These are phyloP conservation scores for Ziziphus jujuba DNA, from an alignment of 306 rosid species.

Conservation along the genomic window DNA sequence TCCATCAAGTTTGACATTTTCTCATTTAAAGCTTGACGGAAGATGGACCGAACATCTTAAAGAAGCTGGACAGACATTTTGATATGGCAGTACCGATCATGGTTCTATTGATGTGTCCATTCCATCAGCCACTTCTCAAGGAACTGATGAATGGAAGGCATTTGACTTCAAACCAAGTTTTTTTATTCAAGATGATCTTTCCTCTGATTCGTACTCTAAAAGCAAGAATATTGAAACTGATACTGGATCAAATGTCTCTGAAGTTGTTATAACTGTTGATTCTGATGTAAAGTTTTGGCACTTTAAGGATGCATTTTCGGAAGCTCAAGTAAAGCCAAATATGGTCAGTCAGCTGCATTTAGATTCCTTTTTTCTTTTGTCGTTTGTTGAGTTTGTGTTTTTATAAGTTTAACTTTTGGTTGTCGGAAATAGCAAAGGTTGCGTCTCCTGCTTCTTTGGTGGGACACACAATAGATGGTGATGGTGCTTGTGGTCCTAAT, in stretches of 20 bases:
- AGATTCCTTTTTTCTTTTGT: constrained; percentile 9
- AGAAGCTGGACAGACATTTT: constrained; percentile 25
- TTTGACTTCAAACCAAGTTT: constrained; percentile 51
- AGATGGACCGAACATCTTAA: constrained; percentile 28
- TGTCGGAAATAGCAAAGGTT: constrained; percentile 50
- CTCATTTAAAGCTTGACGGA: constrained; percentile 42
- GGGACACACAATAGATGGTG: constrained; percentile 24
- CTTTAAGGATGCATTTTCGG: constrained; percentile 43
- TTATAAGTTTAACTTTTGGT: constrained; percentile 25
- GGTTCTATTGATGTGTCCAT: constrained; percentile 30
- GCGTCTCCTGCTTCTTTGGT: constrained; percentile 31
- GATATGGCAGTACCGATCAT: too few species aligned
- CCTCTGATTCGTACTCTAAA: constrained; percentile 22
- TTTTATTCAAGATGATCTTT: constrained; percentile 23
- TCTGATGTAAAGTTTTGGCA: constrained; percentile 40
- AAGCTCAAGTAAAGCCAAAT: constrained; percentile 38
- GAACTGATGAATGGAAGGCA: constrained; percentile 44
- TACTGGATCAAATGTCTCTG: constrained; percentile 26
- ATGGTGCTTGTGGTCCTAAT: constrained; percentile 27
- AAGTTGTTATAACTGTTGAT: constrained; percentile 21
- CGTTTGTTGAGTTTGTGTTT: constrained; percentile 8
- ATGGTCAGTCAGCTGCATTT: constrained; percentile 46
- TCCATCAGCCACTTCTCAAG: constrained; percentile 43
- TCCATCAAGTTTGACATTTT: constrained; percentile 29
- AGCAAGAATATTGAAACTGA: constrained; percentile 30